Evolutionary conservation across 2,329 filamentous ascomycete species (phyloP).

Genomic region (Diaporthe batatas): DNA sequence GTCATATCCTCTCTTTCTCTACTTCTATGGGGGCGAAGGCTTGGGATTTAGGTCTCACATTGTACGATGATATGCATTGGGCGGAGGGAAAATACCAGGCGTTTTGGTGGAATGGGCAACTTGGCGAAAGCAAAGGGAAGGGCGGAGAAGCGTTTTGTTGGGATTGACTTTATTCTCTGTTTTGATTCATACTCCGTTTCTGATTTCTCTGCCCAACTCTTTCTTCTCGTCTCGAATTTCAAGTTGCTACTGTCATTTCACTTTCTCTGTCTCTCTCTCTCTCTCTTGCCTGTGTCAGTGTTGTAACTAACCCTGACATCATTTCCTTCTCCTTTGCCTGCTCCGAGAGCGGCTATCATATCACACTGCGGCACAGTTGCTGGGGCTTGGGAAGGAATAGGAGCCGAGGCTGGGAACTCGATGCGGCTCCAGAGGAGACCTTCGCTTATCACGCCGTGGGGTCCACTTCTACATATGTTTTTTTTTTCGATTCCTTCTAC

Average conservation of each 20-base stretch:
- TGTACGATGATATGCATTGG: conserved; percentile 38
- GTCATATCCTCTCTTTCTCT: neutral
- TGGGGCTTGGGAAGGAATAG: conserved; percentile 26
- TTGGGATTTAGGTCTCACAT: neutral
- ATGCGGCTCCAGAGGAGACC: neutral
- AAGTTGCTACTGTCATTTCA: conserved; percentile 22
- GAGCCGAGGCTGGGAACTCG: conserved; percentile 30
- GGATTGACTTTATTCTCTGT: conserved; percentile 20
- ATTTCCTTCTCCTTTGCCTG: neutral
- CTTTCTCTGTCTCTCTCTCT: conserved; percentile 5
- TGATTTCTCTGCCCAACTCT: conserved; percentile 12
- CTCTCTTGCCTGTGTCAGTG: conserved; percentile 20
- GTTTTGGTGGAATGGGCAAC: conserved; percentile 45
- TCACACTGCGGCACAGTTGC: conserved; percentile 11
- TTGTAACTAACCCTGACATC: conserved; percentile 35
- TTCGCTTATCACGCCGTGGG: conserved; percentile 16
- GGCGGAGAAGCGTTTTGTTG: conserved; percentile 15
- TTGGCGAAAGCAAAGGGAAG: conserved; percentile 24
- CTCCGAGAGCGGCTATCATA: conserved; percentile 34
- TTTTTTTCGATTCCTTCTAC: neutral
- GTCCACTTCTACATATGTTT: neutral
- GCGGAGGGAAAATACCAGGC: conserved; percentile 51
- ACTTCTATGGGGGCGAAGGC: neutral
- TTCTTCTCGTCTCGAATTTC: conserved; percentile 33
- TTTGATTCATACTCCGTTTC: conserved; percentile 6